Conservation (phyloP, 129 eudicot genomes). For the Escallonia herrerae region DNA sequence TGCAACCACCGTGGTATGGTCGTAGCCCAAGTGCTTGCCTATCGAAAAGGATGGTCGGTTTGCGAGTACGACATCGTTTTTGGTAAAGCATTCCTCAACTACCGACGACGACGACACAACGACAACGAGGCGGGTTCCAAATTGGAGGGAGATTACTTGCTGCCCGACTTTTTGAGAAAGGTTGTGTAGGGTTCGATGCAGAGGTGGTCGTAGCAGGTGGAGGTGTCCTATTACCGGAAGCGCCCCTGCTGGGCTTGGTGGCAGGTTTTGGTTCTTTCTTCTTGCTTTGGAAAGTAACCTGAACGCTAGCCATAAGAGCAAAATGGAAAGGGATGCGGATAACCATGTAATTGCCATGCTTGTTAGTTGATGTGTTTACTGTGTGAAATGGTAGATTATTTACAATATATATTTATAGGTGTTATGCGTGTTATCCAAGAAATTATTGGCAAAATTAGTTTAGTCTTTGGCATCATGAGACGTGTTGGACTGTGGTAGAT, state of each 20-base stretch:
- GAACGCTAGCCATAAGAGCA: no score
- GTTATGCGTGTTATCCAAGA: no score
- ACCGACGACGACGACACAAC: constrained; percentile 21
- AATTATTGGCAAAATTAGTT: no score
- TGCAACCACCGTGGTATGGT: constrained; percentile 28
- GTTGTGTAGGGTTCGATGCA: constrained; percentile 16
- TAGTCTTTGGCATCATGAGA: no score
- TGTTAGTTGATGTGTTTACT: no score
- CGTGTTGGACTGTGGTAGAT: no score
- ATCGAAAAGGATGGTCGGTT: constrained; percentile 29
- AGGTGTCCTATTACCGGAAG: constrained; percentile 35
- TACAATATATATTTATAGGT: no score
- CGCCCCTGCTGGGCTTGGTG: constrained; percentile 24
- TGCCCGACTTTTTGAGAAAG: constrained; percentile 29
- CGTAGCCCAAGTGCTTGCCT: constrained; percentile 31
- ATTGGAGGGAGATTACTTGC: constrained; percentile 24
- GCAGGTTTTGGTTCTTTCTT: constrained; percentile 19
- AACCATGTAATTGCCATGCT: no score
- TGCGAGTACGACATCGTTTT: constrained; percentile 42
- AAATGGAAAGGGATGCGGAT: no score
- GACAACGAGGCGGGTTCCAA: constrained; percentile 27
- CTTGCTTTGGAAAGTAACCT: no score
- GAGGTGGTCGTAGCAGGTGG: constrained; percentile 25
- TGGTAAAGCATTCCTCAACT: constrained; percentile 38
- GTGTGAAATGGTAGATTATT: no score